phyloP scores from a whole-genome alignment of 1,284 basidiomycete genomes.

The Earliella scabrosa region DNA sequence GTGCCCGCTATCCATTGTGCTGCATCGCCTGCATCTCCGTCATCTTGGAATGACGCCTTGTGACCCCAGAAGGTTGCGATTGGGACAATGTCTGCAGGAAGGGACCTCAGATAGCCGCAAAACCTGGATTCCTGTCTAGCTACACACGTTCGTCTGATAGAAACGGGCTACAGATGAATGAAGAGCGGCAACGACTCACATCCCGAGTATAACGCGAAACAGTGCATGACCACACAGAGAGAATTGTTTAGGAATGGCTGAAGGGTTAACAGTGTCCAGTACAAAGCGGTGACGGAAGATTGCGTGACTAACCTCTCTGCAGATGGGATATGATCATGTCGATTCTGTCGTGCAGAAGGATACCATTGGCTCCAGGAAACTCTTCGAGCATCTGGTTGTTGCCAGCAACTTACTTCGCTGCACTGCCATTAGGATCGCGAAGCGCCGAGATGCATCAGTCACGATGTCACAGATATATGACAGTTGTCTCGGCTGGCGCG shows the following conservation, averaged over 20 bases:
- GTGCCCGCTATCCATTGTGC: conserved; percentile 30
- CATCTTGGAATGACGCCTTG: conserved; percentile 23
- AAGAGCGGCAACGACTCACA: neutral
- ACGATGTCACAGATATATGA: too few species aligned
- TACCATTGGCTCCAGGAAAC: too few species aligned
- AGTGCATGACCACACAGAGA: neutral
- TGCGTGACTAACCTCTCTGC: too few species aligned
- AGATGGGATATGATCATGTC: too few species aligned
- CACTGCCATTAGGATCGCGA: too few species aligned
- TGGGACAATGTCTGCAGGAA: conserved; percentile 55
- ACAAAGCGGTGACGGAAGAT: too few species aligned
- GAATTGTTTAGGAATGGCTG: neutral
- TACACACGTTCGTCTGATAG: neutral
- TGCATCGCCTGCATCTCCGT: conserved; percentile 38
- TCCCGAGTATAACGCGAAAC: neutral
- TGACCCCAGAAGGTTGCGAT: conserved; percentile 70
- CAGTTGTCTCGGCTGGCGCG: too few species aligned
- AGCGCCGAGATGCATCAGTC: too few species aligned
- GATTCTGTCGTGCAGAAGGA: too few species aligned
- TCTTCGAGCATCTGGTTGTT: too few species aligned
- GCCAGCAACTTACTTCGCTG: too few species aligned
- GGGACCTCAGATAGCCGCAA: conserved; percentile 69
- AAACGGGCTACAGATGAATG: neutral
- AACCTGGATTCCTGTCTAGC: conserved; percentile 40
- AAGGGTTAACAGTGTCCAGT: too few species aligned